Conservation (phyloP, 148 eudicot species). For the Vaccinium darrowii region DNA sequence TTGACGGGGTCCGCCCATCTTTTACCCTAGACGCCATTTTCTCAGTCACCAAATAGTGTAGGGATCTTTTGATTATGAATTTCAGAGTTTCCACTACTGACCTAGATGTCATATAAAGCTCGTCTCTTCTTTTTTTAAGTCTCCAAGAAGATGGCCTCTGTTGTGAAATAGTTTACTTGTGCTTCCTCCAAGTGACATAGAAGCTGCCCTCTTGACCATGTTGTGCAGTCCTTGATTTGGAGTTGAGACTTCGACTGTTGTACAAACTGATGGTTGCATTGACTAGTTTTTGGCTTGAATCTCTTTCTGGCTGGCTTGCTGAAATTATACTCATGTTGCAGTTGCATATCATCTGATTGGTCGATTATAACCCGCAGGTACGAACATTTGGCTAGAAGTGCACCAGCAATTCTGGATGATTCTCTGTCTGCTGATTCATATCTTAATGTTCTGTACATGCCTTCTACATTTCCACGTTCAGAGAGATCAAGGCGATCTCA, state of each 20-base stretch:
- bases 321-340: not conserved
- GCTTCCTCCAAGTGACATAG: not conserved
- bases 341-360: slow-evolving; percentile 17
- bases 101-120: not conserved
- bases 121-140: not conserved
- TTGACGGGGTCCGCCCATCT: not conserved
- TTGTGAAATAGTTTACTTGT: not conserved
- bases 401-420: slow-evolving; percentile 93
- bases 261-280: not conserved
- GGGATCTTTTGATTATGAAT: not conserved
- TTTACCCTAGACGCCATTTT: too few species aligned
- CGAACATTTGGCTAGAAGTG: slow-evolving; percentile 96
- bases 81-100: not conserved
- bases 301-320: not conserved
- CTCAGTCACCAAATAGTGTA: not conserved
- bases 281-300: not conserved
- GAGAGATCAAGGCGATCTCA: slow-evolving; percentile 75
- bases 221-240: not conserved
- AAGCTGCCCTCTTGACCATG: not conserved
- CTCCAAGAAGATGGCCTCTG: not conserved
- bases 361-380: slow-evolving; percentile 55
- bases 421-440: slow-evolving; percentile 98
- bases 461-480: slow-evolving; percentile 93
- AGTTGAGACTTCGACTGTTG: not conserved
- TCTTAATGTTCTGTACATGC: slow-evolving; percentile 95